A percentile compares a stretch with the other conserved stretches of the same genome.
phyloP scores from a whole-genome alignment of 1,284 basidiomycete species.

The Kalmanozyma brasiliensis region DNA sequence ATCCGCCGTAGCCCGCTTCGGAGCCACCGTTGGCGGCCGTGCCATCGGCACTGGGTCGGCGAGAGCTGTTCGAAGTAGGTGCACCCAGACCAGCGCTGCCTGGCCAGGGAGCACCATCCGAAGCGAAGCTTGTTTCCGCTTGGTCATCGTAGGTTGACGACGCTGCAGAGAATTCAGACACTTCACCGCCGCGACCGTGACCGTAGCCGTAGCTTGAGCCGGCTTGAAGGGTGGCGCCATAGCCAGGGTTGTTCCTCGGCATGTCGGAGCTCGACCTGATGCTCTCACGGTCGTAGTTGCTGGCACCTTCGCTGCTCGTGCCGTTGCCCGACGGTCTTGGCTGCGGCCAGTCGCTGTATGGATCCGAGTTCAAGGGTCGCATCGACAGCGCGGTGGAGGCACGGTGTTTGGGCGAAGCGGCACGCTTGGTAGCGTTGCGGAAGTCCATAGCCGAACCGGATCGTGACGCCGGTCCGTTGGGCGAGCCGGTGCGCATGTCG shows the following conservation, averaged over 20 bases:
- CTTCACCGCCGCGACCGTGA: conserved; percentile 15
- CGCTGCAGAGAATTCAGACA: conserved; percentile 23
- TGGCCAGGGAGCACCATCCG: conserved; percentile 30
- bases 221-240: conserved; percentile 13
- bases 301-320: conserved; percentile 21
- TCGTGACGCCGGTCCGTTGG: conserved; percentile 45
- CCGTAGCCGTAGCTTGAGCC: conserved; percentile 14
- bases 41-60: conserved; percentile 27
- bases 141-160: conserved; percentile 39
- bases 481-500: conserved; percentile 47
- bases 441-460: conserved; percentile 55
- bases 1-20: conserved; percentile 26
- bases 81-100: conserved; percentile 17
- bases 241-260: conserved; percentile 15
- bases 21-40: conserved; percentile 9
- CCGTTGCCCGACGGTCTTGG: conserved; percentile 8
- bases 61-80: conserved; percentile 22
- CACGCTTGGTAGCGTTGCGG: conserved; percentile 37
- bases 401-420: conserved; percentile 47
- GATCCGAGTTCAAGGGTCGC: conserved; percentile 37
- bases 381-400: conserved; percentile 50
- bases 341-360: conserved; percentile 51
- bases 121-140: conserved; percentile 38
- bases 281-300: conserved; percentile 39
- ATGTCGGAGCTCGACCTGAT: conserved; percentile 29